Evolutionary conservation across 331 rosid species (phyloP), one percentile per base, ranked within the genome.

Genomic region (Pyrus hybrid): DNA sequence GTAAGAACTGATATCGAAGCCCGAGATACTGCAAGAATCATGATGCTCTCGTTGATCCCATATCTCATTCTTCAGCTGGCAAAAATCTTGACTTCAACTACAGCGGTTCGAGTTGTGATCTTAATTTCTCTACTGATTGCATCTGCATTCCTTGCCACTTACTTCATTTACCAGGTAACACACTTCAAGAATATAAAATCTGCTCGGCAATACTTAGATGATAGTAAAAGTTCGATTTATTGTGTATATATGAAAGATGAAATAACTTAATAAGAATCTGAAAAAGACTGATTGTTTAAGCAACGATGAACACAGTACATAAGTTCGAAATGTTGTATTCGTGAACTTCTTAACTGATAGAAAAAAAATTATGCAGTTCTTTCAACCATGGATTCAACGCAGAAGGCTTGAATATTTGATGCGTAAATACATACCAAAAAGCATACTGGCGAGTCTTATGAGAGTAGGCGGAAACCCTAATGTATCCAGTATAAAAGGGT

Each of bases 301-400:
- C 49, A 63, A 25, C 25, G 4, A 49, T 64, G 37, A 33, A 10
- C 37, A 30, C 13, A 4, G 17, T 58, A 5, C 28, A 26, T 25
- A 22, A 58, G 63, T 22, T 58, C 13, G 25, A 58, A 41, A 11
- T 41, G 47, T 41, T 41, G 47, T 41, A 41, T 41, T 57, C 1
- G 25, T 17, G n/a, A 45, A 73, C 68, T 73, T 37, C 41, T 60
- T 22, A 73, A 60, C 43, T 7, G 28, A 41, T 37, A 30, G 26
- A 41, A 30, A 54, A 54, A n/a, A 12, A 21, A 72, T 7, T 58
- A 16, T 81, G 69, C 82, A 84, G 87, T 58, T 65, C 23, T 70
- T 84, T 72, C 68, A 61, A 20, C 87, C 87, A 60, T 80, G 85
- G 87, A 84, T 84, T 74, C 87, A 84, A 80, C 41, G 45, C 11